phyloP scores from a whole-genome alignment of 192 early-diverging fungal species.

The Coemansia sp. region DNA sequence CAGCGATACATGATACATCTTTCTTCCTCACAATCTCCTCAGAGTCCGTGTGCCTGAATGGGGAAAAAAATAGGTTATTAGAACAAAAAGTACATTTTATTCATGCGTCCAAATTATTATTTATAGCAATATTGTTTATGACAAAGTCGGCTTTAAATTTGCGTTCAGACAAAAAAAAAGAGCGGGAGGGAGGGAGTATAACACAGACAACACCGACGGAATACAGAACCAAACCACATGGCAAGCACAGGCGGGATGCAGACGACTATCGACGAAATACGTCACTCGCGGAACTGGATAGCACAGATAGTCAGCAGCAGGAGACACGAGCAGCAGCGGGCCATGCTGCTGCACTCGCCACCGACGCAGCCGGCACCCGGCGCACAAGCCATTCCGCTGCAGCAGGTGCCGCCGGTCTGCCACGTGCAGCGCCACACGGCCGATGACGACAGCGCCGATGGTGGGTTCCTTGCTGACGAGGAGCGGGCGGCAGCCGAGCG shows the following conservation, averaged over 20 bases:
- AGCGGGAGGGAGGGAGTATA: too few species aligned
- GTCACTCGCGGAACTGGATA: conserved; percentile 27
- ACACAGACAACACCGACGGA: too few species aligned
- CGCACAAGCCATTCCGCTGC: not conserved
- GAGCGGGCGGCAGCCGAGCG: not conserved
- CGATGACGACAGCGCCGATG: not conserved
- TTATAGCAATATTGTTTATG: too few species aligned
- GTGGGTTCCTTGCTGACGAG: not conserved
- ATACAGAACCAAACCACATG: not conserved
- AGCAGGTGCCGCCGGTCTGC: conserved; percentile 2
- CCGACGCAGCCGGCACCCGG: not conserved
- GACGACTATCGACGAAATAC: conserved; percentile 16
- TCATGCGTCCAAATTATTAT: too few species aligned
- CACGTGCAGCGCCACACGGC: conserved; percentile 1
- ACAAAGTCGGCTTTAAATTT: too few species aligned
- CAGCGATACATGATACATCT: not conserved
- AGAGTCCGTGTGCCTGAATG: too few species aligned
- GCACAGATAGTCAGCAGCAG: conserved; percentile 9
- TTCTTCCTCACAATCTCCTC: too few species aligned
- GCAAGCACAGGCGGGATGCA: conserved; percentile 15
- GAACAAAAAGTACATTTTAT: too few species aligned
- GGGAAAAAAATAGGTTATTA: too few species aligned
- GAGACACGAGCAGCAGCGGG: not conserved
- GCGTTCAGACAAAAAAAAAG: too few species aligned
- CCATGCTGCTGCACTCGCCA: not conserved